A percentile compares a stretch with the other conserved stretches of the same genome.
These are phyloP conservation scores for Quercus ilex DNA, from an alignment of 306 rosid genomes.

Conservation along the genomic window DNA sequence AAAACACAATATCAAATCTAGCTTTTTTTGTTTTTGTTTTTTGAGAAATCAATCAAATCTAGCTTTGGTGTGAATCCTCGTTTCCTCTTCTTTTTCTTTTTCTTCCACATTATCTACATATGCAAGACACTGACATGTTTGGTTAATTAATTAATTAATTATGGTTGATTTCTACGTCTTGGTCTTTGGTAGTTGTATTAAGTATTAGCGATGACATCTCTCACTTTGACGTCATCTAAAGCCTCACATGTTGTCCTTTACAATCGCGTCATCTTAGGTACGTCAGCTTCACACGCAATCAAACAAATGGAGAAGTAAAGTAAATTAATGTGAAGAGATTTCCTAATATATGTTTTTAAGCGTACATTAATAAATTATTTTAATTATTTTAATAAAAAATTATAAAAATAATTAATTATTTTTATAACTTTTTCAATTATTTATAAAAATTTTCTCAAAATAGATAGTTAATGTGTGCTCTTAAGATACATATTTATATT, in stretches of 20 bases:
- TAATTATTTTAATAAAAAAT: fast-evolving
- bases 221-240: not conserved
- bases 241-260: not conserved
- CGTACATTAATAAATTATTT: no score
- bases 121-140: not conserved
- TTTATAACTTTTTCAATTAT: fast-evolving
- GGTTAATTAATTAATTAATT: not conserved
- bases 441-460: fast-evolving
- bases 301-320: not conserved
- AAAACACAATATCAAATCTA: not conserved
- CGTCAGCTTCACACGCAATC: not conserved
- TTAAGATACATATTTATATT: no score
- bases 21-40: no score
- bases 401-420: no score
- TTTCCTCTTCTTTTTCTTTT: not conserved
- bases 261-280: not conserved
- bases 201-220: not conserved
- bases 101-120: not conserved
- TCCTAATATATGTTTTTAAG: fast-evolving
- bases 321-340: fast-evolving
- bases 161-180: not conserved
- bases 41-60: not conserved
- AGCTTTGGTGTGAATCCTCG: not conserved
- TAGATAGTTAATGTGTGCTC: fast-evolving
- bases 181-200: not conserved